Evolutionary conservation across 352 stramenopile species (phyloP).

Genomic region (Globisporangium okanoganense): DNA sequence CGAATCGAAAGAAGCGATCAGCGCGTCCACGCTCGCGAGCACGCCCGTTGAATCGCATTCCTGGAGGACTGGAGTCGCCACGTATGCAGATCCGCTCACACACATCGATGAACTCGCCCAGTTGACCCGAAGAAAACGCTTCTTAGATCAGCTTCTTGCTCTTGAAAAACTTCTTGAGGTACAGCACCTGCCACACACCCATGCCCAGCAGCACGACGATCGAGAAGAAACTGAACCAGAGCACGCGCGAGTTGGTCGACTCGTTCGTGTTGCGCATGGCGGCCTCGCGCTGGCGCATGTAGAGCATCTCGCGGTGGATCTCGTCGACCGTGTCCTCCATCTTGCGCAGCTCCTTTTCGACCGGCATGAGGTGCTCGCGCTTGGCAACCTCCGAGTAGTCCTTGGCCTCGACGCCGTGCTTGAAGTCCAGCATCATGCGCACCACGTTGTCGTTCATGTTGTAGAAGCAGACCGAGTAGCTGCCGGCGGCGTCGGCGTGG

Average conservation of each 20-base stretch:
- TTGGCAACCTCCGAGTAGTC: constrained; percentile 88
- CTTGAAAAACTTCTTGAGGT: constrained; percentile 92
- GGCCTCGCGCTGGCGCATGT: constrained; percentile 85
- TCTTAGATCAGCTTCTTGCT: constrained; percentile 89
- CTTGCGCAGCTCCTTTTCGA: constrained; percentile 87
- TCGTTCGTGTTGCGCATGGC: constrained; percentile 89
- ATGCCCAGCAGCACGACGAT: constrained; percentile 84
- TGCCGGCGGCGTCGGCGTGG: constrained; percentile 59
- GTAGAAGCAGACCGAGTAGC: constrained; percentile 78
- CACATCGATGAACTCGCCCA: neutral
- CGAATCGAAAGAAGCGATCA: neutral
- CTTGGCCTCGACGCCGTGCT: constrained; percentile 85
- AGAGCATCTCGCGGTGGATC: constrained; percentile 89
- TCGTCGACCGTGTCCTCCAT: constrained; percentile 89
- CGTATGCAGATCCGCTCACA: neutral
- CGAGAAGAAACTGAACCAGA: constrained; percentile 90
- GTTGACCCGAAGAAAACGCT: neutral
- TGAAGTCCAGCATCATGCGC: constrained; percentile 85
- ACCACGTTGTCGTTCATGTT: constrained; percentile 72
- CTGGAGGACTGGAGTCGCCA: neutral
- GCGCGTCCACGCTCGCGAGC: neutral
- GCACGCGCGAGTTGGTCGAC: constrained; percentile 84
- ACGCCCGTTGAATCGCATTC: neutral
- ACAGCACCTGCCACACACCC: constrained; percentile 86
- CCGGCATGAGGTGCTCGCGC: constrained; percentile 85